A percentile compares a stretch with the other conserved stretches of the same genome.
Conservation (phyloP, 2,329 filamentous ascomycete species). For the Phaeosphaeria sp. region DNA sequence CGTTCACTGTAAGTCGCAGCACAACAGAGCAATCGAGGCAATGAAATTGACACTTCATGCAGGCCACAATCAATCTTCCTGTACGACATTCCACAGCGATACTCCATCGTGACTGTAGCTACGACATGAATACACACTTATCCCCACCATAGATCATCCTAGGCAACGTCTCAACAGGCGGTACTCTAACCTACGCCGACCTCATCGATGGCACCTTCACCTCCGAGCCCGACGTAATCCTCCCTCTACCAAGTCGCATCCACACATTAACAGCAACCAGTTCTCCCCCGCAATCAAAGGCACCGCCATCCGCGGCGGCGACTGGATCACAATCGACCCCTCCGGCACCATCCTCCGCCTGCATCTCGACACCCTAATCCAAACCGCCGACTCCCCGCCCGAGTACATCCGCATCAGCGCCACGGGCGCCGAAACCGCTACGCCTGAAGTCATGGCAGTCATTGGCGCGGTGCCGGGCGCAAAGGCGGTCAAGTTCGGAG, state of each 20-base stretch:
- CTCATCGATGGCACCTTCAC: slow-evolving; percentile 1
- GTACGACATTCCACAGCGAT: neutral
- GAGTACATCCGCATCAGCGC: slow-evolving; percentile 6
- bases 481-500: neutral
- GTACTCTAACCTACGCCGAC: slow-evolving; percentile 3
- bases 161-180: neutral
- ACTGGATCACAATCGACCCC: slow-evolving; percentile 5
- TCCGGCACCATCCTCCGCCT: slow-evolving; percentile 2
- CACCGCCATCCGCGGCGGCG: slow-evolving; percentile 8
- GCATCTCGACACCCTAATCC: slow-evolving; percentile 2
- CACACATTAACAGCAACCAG: neutral
- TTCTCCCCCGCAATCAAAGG: neutral
- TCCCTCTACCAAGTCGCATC: neutral
- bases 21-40: neutral
- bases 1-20: neutral
- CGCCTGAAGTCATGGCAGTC: neutral
- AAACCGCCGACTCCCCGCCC: neutral
- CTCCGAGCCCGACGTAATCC: slow-evolving; percentile 1
- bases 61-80: neutral
- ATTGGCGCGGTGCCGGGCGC: neutral
- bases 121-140: neutral
- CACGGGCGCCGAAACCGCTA: slow-evolving; percentile 2
- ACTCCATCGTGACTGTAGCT: neutral
- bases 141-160: neutral
- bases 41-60: neutral